Evolutionary conservation across 2,329 filamentous ascomycete species (phyloP).

Genomic region (Fusarium illudens): DNA sequence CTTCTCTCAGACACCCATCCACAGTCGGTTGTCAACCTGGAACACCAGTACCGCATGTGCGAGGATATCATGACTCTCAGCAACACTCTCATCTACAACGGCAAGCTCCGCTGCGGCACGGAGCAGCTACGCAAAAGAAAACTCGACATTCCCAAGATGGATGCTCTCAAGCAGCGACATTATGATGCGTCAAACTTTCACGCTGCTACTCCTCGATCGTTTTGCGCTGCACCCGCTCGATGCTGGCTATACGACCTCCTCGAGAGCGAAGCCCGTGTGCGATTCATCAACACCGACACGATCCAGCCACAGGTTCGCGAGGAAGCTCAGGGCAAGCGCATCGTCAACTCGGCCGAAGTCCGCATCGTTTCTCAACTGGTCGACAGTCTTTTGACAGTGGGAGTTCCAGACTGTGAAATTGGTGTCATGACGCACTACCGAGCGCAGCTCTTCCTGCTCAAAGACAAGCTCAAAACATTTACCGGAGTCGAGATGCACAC

Average conservation of each 20-base stretch:
- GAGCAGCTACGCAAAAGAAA: constrained; percentile 74
- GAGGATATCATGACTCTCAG: constrained; percentile 95
- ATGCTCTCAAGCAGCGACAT: constrained; percentile 67
- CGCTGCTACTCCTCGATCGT: constrained; percentile 53
- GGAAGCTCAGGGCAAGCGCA: constrained; percentile 80
- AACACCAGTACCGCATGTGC: constrained; percentile 98
- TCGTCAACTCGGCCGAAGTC: constrained; percentile 87
- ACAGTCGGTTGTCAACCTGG: constrained; percentile 85
- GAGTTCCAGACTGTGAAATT: constrained; percentile 78
- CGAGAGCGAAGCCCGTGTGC: constrained; percentile 74
- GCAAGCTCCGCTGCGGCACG: constrained; percentile 87
- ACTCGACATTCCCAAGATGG: constrained; percentile 73
- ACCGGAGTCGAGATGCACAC: constrained; percentile 90
- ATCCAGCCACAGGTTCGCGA: constrained; percentile 73
- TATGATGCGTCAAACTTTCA: constrained; percentile 59
- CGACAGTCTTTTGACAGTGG: constrained; percentile 76
- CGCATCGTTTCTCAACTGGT: constrained; percentile 82
- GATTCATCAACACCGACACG: constrained; percentile 89
- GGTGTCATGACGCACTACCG: constrained; percentile 98
- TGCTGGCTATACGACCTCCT: constrained; percentile 85
- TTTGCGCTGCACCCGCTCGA: constrained; percentile 63
- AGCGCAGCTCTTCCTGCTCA: constrained; percentile 85
- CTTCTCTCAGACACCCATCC: constrained; percentile 90
- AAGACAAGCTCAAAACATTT: constrained; percentile 70
- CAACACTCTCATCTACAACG: constrained; percentile 93